Conservation (phyloP, 441 rosid species). For the Croton setiger region DNA sequence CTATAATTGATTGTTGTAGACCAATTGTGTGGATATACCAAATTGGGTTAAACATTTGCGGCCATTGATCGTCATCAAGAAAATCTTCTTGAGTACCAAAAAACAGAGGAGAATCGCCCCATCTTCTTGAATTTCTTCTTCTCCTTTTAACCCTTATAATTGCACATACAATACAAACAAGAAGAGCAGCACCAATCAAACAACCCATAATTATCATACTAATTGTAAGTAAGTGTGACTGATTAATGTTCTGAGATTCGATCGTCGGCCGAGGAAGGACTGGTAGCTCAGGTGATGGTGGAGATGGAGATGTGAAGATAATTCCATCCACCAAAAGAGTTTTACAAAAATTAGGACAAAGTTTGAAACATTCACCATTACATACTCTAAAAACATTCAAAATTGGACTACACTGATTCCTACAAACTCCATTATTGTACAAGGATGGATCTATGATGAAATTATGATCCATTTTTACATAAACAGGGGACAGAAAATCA, state of each 20-base stretch:
- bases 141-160: slow-evolving; percentile 19
- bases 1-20: slow-evolving; percentile 51
- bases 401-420: background rate
- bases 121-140: slow-evolving; percentile 18
- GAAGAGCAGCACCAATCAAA: slow-evolving; percentile 22
- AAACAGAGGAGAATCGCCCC: slow-evolving; percentile 10
- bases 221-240: background rate
- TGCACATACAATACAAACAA: slow-evolving; percentile 21
- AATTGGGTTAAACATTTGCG: slow-evolving; percentile 46
- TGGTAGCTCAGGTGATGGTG: background rate
- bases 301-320: background rate
- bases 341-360: background rate
- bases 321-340: background rate
- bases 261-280: background rate
- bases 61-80: slow-evolving; percentile 36
- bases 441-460: background rate
- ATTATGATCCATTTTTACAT: slow-evolving; percentile 22
- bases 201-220: slow-evolving; percentile 16
- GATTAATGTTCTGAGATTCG: background rate
- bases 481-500: slow-evolving; percentile 22
- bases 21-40: slow-evolving; percentile 69
- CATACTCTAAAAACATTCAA: background rate
- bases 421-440: background rate
- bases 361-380: background rate
- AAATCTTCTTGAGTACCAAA: slow-evolving; percentile 33